Base-by-base conservation (phyloP, 352 stramenopile species). In the Pythium oligandrum region DNA sequence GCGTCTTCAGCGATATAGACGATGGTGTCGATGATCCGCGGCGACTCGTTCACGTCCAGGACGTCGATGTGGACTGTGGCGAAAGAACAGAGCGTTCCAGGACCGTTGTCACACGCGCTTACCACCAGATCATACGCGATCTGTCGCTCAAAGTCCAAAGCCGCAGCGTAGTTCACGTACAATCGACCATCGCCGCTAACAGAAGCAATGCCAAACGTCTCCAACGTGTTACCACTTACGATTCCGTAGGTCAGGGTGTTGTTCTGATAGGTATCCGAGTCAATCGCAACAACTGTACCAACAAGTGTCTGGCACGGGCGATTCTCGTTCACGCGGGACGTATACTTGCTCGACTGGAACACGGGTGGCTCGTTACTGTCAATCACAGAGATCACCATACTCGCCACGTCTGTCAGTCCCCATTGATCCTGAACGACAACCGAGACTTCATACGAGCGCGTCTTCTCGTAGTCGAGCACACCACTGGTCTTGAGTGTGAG, bases 251-350 rank as follows among this genome's bases (percentile, higher is more conserved):
- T 54, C 11, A 86, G 57, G 4, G 70, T 73, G n/a, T 66, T 70
- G 63, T 84, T 83, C 56, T 83, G 70, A 38, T 67, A 75, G 6
- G 49, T 63, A 49, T 86, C 75, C 1, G 43, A 57, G 39, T 82
- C 69, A 11, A 75, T 56, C 0, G 75, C 75, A 1, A 44, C 40
- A 9, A 82, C 42, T 4, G 57, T 51, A 7, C 73, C 73, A 4
- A 81, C 51, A 17, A 60, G 33, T 0, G 71, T 62, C 38, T 71
- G 63, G 3, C 44, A 59, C n/a, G 60, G 38, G 12, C 47, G n/a
- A 56, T 82, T 83, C 58, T 86, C 75, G 7, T 35, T 12, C 10
- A 80, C 45, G 0, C 6, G 34, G 51, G 83, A 78, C 0, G 9
- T 57, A 45, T 82, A 86, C 6, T 44, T 44, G 26, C 30, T 44